These are phyloP conservation scores for Physocladia obscura DNA, from an alignment of 192 early-diverging fungal genomes.

Conservation along the genomic window DNA sequence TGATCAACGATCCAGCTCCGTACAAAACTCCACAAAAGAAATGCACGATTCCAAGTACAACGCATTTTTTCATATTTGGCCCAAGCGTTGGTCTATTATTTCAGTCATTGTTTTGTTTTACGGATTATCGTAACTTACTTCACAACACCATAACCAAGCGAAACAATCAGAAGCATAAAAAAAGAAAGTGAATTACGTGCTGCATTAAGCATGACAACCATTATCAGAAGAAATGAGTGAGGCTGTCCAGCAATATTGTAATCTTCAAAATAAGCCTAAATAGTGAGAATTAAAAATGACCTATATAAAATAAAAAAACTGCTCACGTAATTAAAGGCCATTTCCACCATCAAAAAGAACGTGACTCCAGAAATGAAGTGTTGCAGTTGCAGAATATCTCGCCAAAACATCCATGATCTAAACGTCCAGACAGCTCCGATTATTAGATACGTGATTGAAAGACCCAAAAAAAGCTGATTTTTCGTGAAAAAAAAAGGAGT, in stretches of 20 bases:
- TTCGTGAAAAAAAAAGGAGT: not conserved
- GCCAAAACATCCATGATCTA: slow-evolving; percentile 76
- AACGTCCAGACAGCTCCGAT: slow-evolving; percentile 79
- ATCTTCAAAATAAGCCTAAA: slow-evolving; percentile 45
- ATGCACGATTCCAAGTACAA: slow-evolving; percentile 73
- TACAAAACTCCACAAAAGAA: slow-evolving; percentile 89
- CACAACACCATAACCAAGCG: slow-evolving; percentile 95
- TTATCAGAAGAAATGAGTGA: slow-evolving; percentile 63
- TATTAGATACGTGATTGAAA: slow-evolving; percentile 70
- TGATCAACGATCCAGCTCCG: slow-evolving; percentile 72
- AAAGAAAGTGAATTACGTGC: slow-evolving; percentile 91
- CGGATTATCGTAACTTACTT: slow-evolving; percentile 48
- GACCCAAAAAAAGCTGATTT: slow-evolving; percentile 70
- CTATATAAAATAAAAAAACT: slow-evolving; percentile 46
- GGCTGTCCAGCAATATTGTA: slow-evolving; percentile 41
- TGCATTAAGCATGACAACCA: slow-evolving; percentile 80
- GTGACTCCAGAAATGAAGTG: slow-evolving; percentile 84
- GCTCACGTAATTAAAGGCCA: slow-evolving; percentile 84
- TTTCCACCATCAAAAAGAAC: slow-evolving; percentile 83
- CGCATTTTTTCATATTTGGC: slow-evolving; percentile 83
- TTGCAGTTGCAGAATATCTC: slow-evolving; percentile 88
- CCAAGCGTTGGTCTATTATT: slow-evolving; percentile 77
- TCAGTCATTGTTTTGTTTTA: not conserved
- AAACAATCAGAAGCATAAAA: slow-evolving; percentile 93
- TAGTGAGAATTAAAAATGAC: slow-evolving; percentile 53